A percentile compares a stretch with the other conserved stretches of the same genome.
phyloP scores from a whole-genome alignment of 768 basidiomycete species.

The Mycena haematopus region DNA sequence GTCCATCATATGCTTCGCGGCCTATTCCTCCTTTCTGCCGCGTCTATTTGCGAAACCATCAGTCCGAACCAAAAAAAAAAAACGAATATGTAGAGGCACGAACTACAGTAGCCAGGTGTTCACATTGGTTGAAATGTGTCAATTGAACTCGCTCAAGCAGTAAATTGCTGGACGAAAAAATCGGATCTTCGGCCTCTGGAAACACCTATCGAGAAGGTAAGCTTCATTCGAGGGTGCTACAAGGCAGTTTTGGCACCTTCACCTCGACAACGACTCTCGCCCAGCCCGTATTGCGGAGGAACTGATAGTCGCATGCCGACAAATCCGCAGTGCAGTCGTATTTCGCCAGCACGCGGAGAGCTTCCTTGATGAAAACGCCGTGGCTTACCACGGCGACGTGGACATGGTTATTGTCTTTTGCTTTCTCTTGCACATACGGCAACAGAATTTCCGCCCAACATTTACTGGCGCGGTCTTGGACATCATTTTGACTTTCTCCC shows the following conservation, averaged over 20 bases:
- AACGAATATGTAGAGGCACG: conserved; percentile 34
- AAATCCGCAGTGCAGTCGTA: conserved; percentile 39
- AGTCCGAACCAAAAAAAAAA: background rate
- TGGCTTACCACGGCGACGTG: conserved; percentile 78
- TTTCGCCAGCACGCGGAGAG: conserved; percentile 57
- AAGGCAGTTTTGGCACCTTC: conserved; percentile 40
- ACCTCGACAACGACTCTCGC: conserved; percentile 56
- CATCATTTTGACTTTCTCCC: conserved; percentile 75
- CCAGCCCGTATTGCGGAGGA: conserved; percentile 77
- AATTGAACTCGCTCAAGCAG: conserved; percentile 51
- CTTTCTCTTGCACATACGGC: conserved; percentile 57
- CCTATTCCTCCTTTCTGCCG: conserved; percentile 84
- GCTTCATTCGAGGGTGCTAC: background rate
- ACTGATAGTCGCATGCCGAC: conserved; percentile 43
- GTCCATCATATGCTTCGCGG: conserved; percentile 70
- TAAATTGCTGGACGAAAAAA: conserved; percentile 30
- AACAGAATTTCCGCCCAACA: conserved; percentile 59
- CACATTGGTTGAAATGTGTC: conserved; percentile 58
- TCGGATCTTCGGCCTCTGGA: conserved; percentile 30
- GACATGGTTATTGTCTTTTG: conserved; percentile 40
- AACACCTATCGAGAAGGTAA: background rate
- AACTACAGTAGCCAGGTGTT: conserved; percentile 65
- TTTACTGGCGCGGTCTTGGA: conserved; percentile 59
- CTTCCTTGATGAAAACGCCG: conserved; percentile 70
- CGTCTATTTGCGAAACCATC: conserved; percentile 15